Percentiles rank a stretch among this genome's conserved stretches.
Evolutionary conservation across 306 rosid genomes (phyloP).

Genomic region (Quillaja saponaria): DNA sequence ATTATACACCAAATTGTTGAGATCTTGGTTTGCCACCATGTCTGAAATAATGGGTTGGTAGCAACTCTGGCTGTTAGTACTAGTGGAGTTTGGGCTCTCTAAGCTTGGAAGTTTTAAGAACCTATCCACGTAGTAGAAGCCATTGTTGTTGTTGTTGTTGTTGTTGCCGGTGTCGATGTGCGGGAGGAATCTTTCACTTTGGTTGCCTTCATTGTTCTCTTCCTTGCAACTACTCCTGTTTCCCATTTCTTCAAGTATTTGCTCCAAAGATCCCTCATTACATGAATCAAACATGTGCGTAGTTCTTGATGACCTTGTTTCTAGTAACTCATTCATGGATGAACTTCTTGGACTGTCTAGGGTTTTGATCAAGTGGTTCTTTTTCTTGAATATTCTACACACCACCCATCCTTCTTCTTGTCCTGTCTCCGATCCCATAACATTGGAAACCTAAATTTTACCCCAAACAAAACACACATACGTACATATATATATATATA

Average conservation of each 20-base stretch:
- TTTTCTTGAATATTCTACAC: conserved; percentile 92
- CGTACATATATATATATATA: too few species aligned
- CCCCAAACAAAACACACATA: background rate
- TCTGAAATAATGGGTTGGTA: conserved; percentile 49
- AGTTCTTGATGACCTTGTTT: conserved; percentile 41
- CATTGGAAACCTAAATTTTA: conserved; percentile 41
- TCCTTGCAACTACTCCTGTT: conserved; percentile 53
- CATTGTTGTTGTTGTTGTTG: conserved; percentile 16
- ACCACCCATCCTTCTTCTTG: conserved; percentile 99
- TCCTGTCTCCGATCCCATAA: conserved; percentile 50
- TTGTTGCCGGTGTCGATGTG: conserved; percentile 22
- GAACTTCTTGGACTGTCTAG: conserved; percentile 55
- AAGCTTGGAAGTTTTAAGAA: conserved; percentile 72
- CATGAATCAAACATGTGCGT: conserved; percentile 49
- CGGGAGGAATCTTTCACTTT: conserved; percentile 28
- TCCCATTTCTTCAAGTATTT: conserved; percentile 69
- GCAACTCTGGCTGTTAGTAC: conserved; percentile 41
- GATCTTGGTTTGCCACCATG: conserved; percentile 34
- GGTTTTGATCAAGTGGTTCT: conserved; percentile 66
- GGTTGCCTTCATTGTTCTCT: conserved; percentile 43
- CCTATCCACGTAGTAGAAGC: conserved; percentile 38
- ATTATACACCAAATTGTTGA: conserved; percentile 29
- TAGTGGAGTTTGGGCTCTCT: conserved; percentile 70
- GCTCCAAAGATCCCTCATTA: conserved; percentile 71
- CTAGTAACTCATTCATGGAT: conserved; percentile 1